phyloP scores from a whole-genome alignment of 1,284 basidiomycete species.

The Rhodofomes roseus region DNA sequence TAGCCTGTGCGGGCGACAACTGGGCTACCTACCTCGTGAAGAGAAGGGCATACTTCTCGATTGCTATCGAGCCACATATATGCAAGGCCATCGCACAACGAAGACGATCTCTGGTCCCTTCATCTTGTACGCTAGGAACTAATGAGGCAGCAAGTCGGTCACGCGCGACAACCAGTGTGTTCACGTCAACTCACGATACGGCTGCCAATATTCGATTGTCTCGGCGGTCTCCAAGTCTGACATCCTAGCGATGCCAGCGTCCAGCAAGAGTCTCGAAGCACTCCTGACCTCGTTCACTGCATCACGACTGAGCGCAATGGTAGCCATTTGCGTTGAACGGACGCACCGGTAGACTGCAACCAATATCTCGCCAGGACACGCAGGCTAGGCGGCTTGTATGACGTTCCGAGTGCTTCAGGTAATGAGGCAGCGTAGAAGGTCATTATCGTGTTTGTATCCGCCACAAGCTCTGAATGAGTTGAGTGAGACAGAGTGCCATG shows the following conservation, averaged over 20 bases:
- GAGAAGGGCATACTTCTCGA: slow-evolving; percentile 77
- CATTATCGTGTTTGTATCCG: slow-evolving; percentile 65
- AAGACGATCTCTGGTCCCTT: slow-evolving; percentile 48
- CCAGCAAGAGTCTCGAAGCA: slow-evolving; percentile 73
- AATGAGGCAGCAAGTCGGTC: slow-evolving; percentile 12
- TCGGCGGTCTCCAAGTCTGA: slow-evolving; percentile 61
- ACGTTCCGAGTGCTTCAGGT: slow-evolving; percentile 49
- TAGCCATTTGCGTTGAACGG: background rate
- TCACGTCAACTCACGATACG: slow-evolving; percentile 45
- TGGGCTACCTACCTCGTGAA: slow-evolving; percentile 55
- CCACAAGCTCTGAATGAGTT: slow-evolving; percentile 49
- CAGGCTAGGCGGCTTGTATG: slow-evolving; percentile 66
- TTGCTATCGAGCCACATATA: slow-evolving; percentile 80
- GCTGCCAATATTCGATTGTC: slow-evolving; percentile 68
- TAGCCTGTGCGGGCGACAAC: background rate
- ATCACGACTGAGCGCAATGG: background rate
- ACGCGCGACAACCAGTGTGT: background rate
- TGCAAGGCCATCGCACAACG: slow-evolving; percentile 69
- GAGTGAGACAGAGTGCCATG: background rate
- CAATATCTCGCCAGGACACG: slow-evolving; percentile 71
- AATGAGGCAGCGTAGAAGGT: slow-evolving; percentile 77
- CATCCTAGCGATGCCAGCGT: slow-evolving; percentile 64
- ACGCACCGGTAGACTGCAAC: slow-evolving; percentile 69
- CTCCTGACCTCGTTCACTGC: slow-evolving; percentile 67
- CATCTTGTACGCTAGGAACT: slow-evolving; percentile 73